phyloP scores from a whole-genome alignment of 2,329 filamentous ascomycete genomes.

The Aureobasidium sp. region DNA sequence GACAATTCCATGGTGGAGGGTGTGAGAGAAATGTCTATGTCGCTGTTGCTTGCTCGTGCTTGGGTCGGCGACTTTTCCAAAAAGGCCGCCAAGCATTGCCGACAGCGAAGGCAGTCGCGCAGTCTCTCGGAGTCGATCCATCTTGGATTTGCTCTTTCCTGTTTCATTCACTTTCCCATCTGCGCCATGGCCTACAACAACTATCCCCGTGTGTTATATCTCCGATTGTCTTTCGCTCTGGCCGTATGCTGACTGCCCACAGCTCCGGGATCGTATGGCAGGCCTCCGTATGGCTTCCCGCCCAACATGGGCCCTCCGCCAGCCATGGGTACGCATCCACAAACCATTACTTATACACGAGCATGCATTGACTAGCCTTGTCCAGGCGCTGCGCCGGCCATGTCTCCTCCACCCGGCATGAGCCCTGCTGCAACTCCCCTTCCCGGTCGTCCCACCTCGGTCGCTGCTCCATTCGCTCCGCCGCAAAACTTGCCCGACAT shows the following conservation, averaged over 20 bases:
- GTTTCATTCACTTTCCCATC: not conserved
- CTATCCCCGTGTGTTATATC: constrained; percentile 20
- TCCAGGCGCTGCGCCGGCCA: constrained; percentile 57
- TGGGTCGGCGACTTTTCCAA: constrained; percentile 12
- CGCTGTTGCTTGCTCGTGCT: not conserved
- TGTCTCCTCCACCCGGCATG: constrained; percentile 69
- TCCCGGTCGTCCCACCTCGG: constrained; percentile 52
- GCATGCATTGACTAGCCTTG: not conserved
- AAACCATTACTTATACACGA: not conserved
- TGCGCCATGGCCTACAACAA: constrained; percentile 30
- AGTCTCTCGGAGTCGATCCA: not conserved
- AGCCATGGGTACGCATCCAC: constrained; percentile 62
- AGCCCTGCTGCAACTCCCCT: constrained; percentile 61
- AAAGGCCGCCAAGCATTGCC: constrained; percentile 8
- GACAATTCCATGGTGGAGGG: constrained; percentile 25
- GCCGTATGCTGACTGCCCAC: constrained; percentile 12
- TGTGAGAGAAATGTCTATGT: not conserved
- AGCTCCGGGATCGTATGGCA: constrained; percentile 57
- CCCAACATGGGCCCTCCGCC: constrained; percentile 72
- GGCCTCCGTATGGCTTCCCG: constrained; percentile 51
- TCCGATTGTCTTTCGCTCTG: not conserved
- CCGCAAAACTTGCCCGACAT: constrained; percentile 92
- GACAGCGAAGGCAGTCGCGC: not conserved
- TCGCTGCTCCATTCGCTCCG: constrained; percentile 79
- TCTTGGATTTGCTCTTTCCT: not conserved